phyloP scores from a whole-genome alignment of 2,329 filamentous ascomycete species.

The Botrytis byssoidea region DNA sequence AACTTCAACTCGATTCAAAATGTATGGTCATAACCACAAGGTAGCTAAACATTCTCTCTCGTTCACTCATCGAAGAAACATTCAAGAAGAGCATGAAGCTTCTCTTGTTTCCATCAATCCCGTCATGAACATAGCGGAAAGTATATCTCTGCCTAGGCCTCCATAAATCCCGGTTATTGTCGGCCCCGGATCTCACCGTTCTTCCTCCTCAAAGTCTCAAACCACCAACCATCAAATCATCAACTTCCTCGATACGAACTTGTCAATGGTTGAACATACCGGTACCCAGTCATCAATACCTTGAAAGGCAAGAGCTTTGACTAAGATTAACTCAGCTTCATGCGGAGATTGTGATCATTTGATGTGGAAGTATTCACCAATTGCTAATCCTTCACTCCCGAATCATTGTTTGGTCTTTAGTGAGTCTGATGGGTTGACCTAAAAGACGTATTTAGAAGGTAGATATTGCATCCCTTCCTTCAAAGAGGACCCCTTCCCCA shows the following conservation, averaged over 20 bases:
- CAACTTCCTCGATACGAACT: neutral
- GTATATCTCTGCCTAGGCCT: neutral
- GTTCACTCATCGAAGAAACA: neutral
- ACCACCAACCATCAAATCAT: neutral
- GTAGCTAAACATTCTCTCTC: neutral
- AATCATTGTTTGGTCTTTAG: neutral
- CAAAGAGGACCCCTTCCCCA: slow-evolving; percentile 6
- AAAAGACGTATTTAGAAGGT: neutral
- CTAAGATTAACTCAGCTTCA: slow-evolving; percentile 14
- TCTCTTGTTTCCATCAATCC: neutral
- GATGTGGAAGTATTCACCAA: slow-evolving; percentile 12
- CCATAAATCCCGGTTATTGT: slow-evolving; percentile 4
- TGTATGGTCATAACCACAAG: neutral
- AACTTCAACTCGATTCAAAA: neutral
- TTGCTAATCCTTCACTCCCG: neutral
- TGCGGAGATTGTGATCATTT: slow-evolving; percentile 9
- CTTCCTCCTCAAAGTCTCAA: neutral
- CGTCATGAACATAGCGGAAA: neutral
- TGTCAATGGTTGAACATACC: neutral
- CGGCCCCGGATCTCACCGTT: slow-evolving; percentile 15
- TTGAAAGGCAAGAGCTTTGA: slow-evolving; percentile 16
- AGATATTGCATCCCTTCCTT: slow-evolving; percentile 1
- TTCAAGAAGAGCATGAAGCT: neutral
- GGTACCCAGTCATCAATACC: neutral
- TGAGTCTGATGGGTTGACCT: neutral